Evolutionary conservation across 768 basidiomycete genomes (phyloP).

Genomic region (Mycena maculata): DNA sequence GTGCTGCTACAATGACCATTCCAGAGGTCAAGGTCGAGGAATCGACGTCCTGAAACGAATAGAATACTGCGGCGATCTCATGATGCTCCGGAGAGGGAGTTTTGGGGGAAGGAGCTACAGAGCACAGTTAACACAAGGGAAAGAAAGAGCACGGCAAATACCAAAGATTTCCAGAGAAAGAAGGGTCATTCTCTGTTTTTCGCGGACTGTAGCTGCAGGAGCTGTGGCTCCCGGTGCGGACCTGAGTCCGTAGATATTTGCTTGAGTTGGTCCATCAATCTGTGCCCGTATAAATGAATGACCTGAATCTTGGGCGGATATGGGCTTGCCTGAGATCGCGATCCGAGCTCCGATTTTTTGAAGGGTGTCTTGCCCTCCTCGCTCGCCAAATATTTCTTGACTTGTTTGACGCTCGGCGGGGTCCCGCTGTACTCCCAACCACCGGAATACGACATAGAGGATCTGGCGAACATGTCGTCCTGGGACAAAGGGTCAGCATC

Average conservation of each 20-base stretch:
- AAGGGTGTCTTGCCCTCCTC: constrained; percentile 38
- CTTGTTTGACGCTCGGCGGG: constrained; percentile 72
- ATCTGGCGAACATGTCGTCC: background rate
- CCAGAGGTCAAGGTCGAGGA: constrained; percentile 55
- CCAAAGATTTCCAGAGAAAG: constrained; percentile 90
- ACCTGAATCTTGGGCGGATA: background rate
- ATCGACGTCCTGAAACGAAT: constrained; percentile 70
- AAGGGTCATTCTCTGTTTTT: constrained; percentile 80
- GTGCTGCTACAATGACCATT: constrained; percentile 63
- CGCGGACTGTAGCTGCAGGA: constrained; percentile 51
- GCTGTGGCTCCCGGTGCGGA: constrained; percentile 57
- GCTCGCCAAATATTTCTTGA: constrained; percentile 64
- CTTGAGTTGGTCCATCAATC: constrained; percentile 83
- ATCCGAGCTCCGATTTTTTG: constrained; percentile 35
- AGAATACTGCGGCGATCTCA: constrained; percentile 77
- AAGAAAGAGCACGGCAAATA: constrained; percentile 40
- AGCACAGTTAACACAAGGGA: background rate
- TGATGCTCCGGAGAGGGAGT: constrained; percentile 77
- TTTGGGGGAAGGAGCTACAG: constrained; percentile 68
- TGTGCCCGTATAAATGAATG: constrained; percentile 30
- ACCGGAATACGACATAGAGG: constrained; percentile 47
- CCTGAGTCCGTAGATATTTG: constrained; percentile 75
- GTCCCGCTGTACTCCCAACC: constrained; percentile 87
- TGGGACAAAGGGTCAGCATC: background rate
- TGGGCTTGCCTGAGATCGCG: constrained; percentile 64